Evolutionary conservation across 441 rosid species (phyloP), one percentile per base, ranked within the genome.

Genomic region (Jatropha multifida): DNA sequence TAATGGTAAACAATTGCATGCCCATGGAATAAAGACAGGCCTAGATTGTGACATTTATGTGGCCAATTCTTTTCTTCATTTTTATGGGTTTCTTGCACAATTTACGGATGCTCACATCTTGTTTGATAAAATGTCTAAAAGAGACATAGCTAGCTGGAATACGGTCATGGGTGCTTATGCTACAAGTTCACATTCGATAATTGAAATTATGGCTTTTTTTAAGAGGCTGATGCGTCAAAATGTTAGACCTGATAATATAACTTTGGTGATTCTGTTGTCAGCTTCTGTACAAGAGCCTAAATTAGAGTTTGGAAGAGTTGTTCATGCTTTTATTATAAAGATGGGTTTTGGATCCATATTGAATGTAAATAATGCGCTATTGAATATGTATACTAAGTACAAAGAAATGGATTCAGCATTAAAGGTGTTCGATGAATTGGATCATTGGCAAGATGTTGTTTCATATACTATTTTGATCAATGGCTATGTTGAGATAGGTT

Each of bases 71-170:
- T 73, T 82, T 20, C 26, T 82, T 48, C 44, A 68, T 46, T 77
- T 56, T 15, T 74, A 79, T 26, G 81, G 77, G 0, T 11, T 64
- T 26, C 11, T 62, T 44, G 23, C 14, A 3, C 38, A 40, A 0
- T 20, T 62, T 0, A 20, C 32, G 4, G 44, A 64, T 41, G 83
- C 81, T 4, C 79, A 77, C 42, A 0, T 3, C 0, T 0, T 79
- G 78, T 79, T 73, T 55, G 82, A 79, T 27, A 56, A 67, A 76
- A 82, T 79, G 85, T 59, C 68, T 44, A 1, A 56, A 0, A 74
- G 77, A 71, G 83, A 80, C 17, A 51, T 78, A 0, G 78, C 68
- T 3, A 74, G 78, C 65, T 83, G 85, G 83, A 83, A 83, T 32
- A 72, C 66, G 0, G 7, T 83, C 54, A 64, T 80, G 68, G 70